Evolutionary conservation across 176 grass and related monocot species (phyloP).

Genomic region (Lolium multiflorum): DNA sequence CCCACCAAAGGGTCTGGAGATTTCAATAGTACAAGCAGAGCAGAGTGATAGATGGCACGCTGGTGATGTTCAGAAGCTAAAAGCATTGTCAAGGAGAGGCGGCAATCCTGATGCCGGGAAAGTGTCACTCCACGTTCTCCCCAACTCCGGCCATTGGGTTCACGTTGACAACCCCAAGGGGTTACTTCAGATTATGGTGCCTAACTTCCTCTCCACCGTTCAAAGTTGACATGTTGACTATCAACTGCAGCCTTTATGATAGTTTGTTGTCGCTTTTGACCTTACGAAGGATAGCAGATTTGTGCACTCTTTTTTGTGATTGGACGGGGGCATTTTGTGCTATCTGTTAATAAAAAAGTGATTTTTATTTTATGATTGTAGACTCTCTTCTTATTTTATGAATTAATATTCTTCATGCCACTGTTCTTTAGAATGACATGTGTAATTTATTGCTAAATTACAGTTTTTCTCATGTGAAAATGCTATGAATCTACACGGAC

Average conservation of each 20-base stretch:
- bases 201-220: conserved; percentile 59
- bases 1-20: conserved; percentile 79
- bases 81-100: conserved; percentile 60
- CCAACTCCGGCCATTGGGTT: conserved; percentile 94
- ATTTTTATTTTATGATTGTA: no score
- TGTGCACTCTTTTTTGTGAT: not conserved
- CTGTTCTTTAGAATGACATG: no score
- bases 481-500: no score
- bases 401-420: no score
- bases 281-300: not conserved
- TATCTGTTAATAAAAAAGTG: conserved; percentile 14
- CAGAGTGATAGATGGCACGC: conserved; percentile 84
- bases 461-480: no score
- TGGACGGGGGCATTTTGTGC: not conserved
- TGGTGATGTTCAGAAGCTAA: conserved; percentile 68
- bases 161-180: conserved; percentile 96
- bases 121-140: conserved; percentile 71
- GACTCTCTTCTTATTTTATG: no score
- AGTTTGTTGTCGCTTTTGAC: not conserved
- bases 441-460: no score
- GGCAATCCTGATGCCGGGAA: conserved; percentile 56
- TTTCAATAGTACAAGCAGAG: conserved; percentile 84
- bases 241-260: conserved; percentile 16
- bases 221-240: conserved; percentile 18
- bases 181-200: conserved; percentile 78